Evolutionary conservation across 495 filamentous ascomycete species (phyloP).

Genomic region (Xylaria sp.): DNA sequence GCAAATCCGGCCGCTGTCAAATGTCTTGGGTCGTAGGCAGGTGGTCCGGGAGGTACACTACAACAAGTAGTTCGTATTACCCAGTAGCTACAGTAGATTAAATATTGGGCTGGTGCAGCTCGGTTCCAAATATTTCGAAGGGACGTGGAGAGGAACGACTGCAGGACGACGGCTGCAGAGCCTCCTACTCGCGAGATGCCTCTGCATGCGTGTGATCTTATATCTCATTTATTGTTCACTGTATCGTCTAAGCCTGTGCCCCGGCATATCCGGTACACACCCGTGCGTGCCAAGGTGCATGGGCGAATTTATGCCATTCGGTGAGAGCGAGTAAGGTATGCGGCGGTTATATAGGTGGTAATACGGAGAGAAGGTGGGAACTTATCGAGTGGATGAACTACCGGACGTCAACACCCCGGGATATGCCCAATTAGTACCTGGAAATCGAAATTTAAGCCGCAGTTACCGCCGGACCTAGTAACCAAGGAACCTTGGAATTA

Average conservation of each 20-base stretch:
- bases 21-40: background rate
- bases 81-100: background rate
- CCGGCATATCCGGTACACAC: slow-evolving; percentile 11
- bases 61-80: background rate
- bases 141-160: background rate
- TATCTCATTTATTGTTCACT: background rate
- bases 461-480: background rate
- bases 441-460: background rate
- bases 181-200: background rate
- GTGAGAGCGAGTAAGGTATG: background rate
- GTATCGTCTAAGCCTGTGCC: background rate
- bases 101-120: background rate
- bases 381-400: background rate
- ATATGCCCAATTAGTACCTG: background rate
- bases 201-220: slow-evolving; percentile 3
- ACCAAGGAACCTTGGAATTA: background rate
- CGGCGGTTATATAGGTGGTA: background rate
- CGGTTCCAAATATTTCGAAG: background rate
- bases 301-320: background rate
- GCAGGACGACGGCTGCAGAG: background rate
- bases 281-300: background rate
- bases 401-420: background rate
- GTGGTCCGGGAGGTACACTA: background rate
- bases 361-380: background rate
- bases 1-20: background rate